A percentile compares a stretch with the other conserved stretches of the same genome.
Evolutionary conservation across 2,329 filamentous ascomycete species (phyloP).

Genomic region (Xylariaceae sp.): DNA sequence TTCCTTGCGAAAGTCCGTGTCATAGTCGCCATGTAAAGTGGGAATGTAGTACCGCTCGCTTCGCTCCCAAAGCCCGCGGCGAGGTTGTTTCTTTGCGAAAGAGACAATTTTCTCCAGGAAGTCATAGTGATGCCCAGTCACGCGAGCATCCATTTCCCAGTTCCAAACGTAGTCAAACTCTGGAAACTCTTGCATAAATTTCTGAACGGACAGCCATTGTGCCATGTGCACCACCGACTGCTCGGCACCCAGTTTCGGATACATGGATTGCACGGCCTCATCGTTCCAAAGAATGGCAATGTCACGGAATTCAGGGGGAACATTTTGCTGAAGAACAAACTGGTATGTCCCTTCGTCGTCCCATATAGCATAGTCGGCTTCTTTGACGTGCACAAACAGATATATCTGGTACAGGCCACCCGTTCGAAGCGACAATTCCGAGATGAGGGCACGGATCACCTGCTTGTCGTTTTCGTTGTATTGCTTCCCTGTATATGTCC

Average conservation of each 20-base stretch:
- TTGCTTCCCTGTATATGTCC: slow-evolving; percentile 70
- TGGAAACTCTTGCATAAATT: slow-evolving; percentile 71
- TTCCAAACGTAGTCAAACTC: slow-evolving; percentile 84
- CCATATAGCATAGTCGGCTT: slow-evolving; percentile 56
- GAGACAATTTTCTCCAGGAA: slow-evolving; percentile 63
- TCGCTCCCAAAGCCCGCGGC: slow-evolving; percentile 71
- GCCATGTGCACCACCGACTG: slow-evolving; percentile 55
- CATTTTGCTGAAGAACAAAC: slow-evolving; percentile 56
- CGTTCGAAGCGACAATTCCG: slow-evolving; percentile 70
- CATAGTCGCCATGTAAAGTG: slow-evolving; percentile 63
- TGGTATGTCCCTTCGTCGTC: slow-evolving; percentile 58
- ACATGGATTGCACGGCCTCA: slow-evolving; percentile 70
- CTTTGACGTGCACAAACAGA: slow-evolving; percentile 75
- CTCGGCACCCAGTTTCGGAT: slow-evolving; percentile 65
- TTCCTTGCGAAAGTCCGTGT: slow-evolving; percentile 62
- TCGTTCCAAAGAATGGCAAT: slow-evolving; percentile 76
- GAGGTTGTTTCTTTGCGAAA: slow-evolving; percentile 66
- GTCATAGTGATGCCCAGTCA: slow-evolving; percentile 79
- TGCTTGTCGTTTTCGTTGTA: slow-evolving; percentile 80
- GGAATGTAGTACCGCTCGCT: slow-evolving; percentile 73
- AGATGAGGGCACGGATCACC: slow-evolving; percentile 74
- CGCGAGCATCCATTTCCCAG: slow-evolving; percentile 80
- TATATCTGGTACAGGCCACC: slow-evolving; percentile 81
- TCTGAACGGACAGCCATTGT: slow-evolving; percentile 72
- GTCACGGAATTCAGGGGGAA: slow-evolving; percentile 67